These are phyloP conservation scores for Melanogaster broomeanus DNA, from an alignment of 768 basidiomycete species.

Conservation along the genomic window DNA sequence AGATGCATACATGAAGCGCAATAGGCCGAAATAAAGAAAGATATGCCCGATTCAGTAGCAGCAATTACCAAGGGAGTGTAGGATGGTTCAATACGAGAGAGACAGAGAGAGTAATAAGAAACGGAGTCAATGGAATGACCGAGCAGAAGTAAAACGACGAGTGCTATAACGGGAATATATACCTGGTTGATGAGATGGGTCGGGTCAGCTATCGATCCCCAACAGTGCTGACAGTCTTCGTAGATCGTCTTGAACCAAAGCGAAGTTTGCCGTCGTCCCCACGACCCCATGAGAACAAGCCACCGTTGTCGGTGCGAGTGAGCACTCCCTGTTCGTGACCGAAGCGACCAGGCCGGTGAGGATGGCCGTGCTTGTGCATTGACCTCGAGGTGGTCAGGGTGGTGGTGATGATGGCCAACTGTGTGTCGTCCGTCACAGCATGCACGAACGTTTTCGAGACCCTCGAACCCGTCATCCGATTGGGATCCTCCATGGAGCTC, in stretches of 20 bases:
- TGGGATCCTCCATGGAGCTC: conserved; percentile 75
- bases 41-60: conserved; percentile 23
- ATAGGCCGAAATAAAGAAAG: conserved; percentile 15
- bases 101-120: conserved; percentile 8
- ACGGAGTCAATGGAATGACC: conserved; percentile 1
- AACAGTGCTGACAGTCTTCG: conserved; percentile 36
- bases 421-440: conserved; percentile 90
- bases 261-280: conserved; percentile 66
- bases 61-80: conserved; percentile 36
- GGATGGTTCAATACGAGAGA: conserved; percentile 22
- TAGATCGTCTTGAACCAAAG: conserved; percentile 73
- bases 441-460: conserved; percentile 91
- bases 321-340: conserved; percentile 74
- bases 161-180: neutral
- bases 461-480: conserved; percentile 85
- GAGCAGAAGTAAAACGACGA: conserved; percentile 6
- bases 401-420: conserved; percentile 71
- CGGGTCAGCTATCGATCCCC: conserved; percentile 25
- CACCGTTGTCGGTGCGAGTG: conserved; percentile 68
- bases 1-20: conserved; percentile 32
- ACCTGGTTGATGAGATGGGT: neutral
- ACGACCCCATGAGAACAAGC: conserved; percentile 70
- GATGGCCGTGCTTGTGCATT: conserved; percentile 55
- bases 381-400: conserved; percentile 58
- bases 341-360: conserved; percentile 86